A percentile compares a stretch with the other conserved stretches of the same genome.
These are phyloP conservation scores for Pinus albicaulis DNA, from an alignment of 75 land plant species.

Conservation along the genomic window DNA sequence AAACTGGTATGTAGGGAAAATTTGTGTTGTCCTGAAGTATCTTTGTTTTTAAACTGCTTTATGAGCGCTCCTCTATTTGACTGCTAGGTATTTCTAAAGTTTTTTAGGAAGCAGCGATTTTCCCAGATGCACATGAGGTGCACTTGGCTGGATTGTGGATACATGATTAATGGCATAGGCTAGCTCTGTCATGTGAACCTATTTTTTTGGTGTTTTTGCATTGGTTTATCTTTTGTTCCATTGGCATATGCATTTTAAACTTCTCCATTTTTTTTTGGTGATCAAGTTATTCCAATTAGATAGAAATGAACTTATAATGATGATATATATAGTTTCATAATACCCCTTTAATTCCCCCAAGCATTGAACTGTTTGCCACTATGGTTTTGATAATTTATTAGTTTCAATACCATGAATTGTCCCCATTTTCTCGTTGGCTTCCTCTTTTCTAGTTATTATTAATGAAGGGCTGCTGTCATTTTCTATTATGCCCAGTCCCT, in stretches of 20 bases:
- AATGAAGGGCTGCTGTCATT: neutral
- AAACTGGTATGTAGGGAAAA: slow-evolving; percentile 6
- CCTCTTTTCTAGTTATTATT: neutral
- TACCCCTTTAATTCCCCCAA: neutral
- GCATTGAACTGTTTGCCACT: neutral
- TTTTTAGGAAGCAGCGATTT: neutral
- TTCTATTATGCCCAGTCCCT: neutral
- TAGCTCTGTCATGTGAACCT: neutral
- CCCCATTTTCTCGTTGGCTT: neutral
- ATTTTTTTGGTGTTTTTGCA: neutral
- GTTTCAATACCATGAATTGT: neutral
- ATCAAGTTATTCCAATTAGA: too few species aligned
- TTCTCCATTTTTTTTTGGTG: neutral
- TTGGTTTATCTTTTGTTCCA: neutral
- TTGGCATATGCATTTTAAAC: neutral
- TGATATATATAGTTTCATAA: too few species aligned
- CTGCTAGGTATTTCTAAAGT: neutral
- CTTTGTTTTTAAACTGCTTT: neutral
- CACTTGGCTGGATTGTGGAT: neutral
- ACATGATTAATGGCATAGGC: neutral
- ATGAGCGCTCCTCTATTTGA: neutral
- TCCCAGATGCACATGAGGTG: neutral
- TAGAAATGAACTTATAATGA: too few species aligned
- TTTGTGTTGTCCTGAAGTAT: neutral
- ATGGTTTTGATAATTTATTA: neutral